These are phyloP conservation scores for Rhodotorula paludigena DNA, from an alignment of 768 basidiomycete species.

Conservation along the genomic window DNA sequence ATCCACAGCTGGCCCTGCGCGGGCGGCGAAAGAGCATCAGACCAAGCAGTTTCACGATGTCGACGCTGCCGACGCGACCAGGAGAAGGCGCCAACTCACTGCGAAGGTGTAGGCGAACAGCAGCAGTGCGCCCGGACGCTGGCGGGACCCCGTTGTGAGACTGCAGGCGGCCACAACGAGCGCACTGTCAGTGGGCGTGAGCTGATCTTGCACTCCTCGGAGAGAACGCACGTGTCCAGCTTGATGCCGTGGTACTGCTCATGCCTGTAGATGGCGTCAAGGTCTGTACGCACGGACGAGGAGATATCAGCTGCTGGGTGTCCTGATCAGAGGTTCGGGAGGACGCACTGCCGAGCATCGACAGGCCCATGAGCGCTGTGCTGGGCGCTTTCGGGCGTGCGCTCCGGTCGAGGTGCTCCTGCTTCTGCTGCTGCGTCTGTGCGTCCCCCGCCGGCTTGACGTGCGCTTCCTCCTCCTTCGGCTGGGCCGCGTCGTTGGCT, in stretches of 20 bases:
- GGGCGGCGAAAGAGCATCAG: constrained; percentile 51
- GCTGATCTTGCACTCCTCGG: not conserved
- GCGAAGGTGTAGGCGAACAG: constrained; percentile 59
- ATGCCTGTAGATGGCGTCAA: constrained; percentile 76
- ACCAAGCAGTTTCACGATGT: not conserved
- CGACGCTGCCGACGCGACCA: not conserved
- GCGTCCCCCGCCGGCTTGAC: not conserved
- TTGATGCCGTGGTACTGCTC: constrained; percentile 56
- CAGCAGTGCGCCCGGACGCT: constrained; percentile 69
- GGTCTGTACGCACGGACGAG: constrained; percentile 44
- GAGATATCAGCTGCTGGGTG: not conserved
- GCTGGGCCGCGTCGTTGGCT: not conserved
- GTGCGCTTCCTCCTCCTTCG: not conserved
- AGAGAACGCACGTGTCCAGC: constrained; percentile 54
- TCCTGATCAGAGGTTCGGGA: not conserved
- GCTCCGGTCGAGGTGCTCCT: constrained; percentile 45
- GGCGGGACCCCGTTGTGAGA: constrained; percentile 77
- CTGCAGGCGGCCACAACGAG: constrained; percentile 19
- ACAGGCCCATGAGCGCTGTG: constrained; percentile 66
- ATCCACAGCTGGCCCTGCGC: constrained; percentile 71
- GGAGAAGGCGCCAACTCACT: not conserved
- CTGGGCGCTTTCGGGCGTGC: constrained; percentile 51
- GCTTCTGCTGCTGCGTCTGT: constrained; percentile 46
- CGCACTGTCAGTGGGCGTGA: not conserved
- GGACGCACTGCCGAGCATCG: constrained; percentile 62